Evolutionary conservation across 345 rosid species (phyloP).

Genomic region (Boechera divaricarpa): DNA sequence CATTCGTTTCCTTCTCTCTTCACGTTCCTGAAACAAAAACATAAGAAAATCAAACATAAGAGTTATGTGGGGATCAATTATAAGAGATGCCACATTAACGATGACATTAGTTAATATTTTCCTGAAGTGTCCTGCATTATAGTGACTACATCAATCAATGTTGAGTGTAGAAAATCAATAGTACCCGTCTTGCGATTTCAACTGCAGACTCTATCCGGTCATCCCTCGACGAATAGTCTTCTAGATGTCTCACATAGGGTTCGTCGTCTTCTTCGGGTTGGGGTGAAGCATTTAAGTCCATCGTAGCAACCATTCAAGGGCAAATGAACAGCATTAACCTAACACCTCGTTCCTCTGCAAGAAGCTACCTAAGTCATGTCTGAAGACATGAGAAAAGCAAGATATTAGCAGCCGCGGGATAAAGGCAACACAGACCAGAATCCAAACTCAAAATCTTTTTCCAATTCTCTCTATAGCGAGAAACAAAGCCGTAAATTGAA

Average conservation of each 20-base stretch:
- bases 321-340: conserved; percentile 44
- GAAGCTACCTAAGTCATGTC: conserved; percentile 34
- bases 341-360: conserved; percentile 18
- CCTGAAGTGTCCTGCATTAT: conserved; percentile 1
- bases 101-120: neutral
- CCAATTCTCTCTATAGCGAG: neutral
- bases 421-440: conserved; percentile 26
- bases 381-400: conserved; percentile 23
- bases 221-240: conserved; percentile 52
- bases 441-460: conserved; percentile 27
- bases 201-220: conserved; percentile 68
- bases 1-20: conserved; percentile 85
- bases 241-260: conserved; percentile 53
- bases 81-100: conserved; percentile 1
- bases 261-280: conserved; percentile 85
- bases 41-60: conserved; percentile 13
- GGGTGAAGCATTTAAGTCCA: conserved; percentile 82
- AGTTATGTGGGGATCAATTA: conserved; percentile 1
- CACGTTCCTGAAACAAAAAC: conserved; percentile 75
- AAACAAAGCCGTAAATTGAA: conserved; percentile 10
- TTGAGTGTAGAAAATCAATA: conserved; percentile 1
- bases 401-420: conserved; percentile 12
- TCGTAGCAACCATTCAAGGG: conserved; percentile 72
- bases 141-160: neutral
- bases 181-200: conserved; percentile 76